Conservation (phyloP, 257 asterid species). For the Lithospermum erythrorhizon region DNA sequence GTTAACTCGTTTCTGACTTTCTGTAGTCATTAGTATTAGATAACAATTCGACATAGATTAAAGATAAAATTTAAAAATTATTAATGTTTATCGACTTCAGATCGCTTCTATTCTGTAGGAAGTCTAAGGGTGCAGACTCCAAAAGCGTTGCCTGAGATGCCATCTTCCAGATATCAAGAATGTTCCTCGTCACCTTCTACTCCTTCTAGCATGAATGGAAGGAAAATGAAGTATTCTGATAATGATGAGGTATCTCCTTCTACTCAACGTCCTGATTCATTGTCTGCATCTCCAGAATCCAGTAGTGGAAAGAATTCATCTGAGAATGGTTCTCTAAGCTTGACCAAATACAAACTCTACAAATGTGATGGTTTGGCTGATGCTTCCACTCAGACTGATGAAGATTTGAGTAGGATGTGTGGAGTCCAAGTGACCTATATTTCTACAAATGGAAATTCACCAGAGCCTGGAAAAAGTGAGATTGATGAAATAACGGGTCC, state of each 20-base stretch:
- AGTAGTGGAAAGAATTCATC: conserved; percentile 49
- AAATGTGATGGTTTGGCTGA: conserved; percentile 62
- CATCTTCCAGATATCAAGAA: conserved; percentile 75
- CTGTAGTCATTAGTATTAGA: not conserved
- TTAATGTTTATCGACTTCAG: not conserved
- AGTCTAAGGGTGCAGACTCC: not conserved
- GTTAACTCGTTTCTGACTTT: too few species aligned
- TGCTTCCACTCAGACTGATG: conserved; percentile 96
- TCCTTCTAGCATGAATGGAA: conserved; percentile 71
- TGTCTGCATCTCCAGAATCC: conserved; percentile 55
- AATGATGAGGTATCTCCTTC: conserved; percentile 70
- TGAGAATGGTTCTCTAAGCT: conserved; percentile 61
- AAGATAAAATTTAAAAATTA: conserved; percentile 14
- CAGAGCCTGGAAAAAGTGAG: conserved; percentile 16
- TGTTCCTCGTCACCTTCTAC: conserved; percentile 85
- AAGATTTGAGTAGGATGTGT: conserved; percentile 24
- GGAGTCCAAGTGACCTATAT: conserved; percentile 34
- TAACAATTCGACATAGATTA: not conserved
- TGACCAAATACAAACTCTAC: conserved; percentile 72
- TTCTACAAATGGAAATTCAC: not conserved
- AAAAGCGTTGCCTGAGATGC: conserved; percentile 71
- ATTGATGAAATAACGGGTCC: not conserved
- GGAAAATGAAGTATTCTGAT: conserved; percentile 52
- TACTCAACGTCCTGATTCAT: conserved; percentile 43
- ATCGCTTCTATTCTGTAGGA: not conserved